phyloP scores from a whole-genome alignment of 345 rosid species.

The Pelargonium nanum region DNA sequence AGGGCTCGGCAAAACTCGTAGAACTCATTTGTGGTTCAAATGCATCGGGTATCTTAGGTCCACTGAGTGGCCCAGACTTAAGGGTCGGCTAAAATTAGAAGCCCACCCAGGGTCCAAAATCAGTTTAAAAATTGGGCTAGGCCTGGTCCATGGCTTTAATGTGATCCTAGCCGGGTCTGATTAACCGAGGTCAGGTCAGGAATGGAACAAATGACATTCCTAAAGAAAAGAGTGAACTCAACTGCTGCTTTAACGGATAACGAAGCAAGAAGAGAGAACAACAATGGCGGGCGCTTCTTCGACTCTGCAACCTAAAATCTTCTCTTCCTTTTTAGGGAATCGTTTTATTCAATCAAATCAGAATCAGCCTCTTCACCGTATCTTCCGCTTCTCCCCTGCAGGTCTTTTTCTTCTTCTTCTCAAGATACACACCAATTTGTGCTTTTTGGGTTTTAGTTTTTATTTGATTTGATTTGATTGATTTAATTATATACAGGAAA shows the following conservation, averaged over 20 bases:
- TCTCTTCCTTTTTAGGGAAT: neutral
- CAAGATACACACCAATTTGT: neutral
- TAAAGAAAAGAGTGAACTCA: neutral
- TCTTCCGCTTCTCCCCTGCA: neutral
- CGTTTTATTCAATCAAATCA: neutral
- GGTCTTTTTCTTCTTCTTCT: neutral
- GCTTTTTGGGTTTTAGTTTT: neutral
- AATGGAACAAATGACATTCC: too few relatives aligned
- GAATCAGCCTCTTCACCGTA: neutral
- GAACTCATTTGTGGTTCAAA: too few relatives aligned
- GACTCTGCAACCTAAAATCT: neutral
- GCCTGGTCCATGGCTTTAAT: too few relatives aligned
- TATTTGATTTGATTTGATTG: neutral
- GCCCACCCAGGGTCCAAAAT: too few relatives aligned
- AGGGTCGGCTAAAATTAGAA: too few relatives aligned
- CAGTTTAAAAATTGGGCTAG: too few relatives aligned
- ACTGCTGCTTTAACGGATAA: neutral
- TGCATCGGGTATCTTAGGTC: too few relatives aligned
- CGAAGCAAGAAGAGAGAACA: neutral
- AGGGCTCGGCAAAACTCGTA: too few relatives aligned
- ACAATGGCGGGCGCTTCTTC: neutral
- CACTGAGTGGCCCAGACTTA: too few relatives aligned
- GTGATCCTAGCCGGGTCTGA: too few relatives aligned
- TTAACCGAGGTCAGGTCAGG: too few relatives aligned
- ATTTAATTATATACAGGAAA: conserved; percentile 49